Evolutionary conservation across 768 basidiomycete genomes (phyloP), one percentile per base, ranked within the genome.

Genomic region (Tricholoma furcatifolium): DNA sequence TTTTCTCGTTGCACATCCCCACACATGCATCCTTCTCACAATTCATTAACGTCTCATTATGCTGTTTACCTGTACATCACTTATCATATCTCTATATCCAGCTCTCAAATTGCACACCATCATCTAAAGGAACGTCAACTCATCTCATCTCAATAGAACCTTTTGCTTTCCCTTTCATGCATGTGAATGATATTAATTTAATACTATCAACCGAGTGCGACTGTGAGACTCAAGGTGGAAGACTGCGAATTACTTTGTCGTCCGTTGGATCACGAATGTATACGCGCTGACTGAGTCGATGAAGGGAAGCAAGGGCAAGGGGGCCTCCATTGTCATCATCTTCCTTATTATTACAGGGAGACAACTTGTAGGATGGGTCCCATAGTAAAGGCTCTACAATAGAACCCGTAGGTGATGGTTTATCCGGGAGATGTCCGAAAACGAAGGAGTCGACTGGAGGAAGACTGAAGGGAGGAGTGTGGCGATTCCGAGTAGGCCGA

Each of bases 251-350:
- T 35, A 79, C 76, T 54, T 74, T 76, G 58, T 88, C 87, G 65
- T 89, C 87, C 24, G 74, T 60, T 21, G 81, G 82, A 50, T 84
- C 75, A 51, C 87, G 77, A 44, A 77, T 73, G 50, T 84, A 87
- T 6, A 80, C 77, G 57, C 64, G 70, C 18, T 83, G 76, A 41
- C 73, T 75, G 50, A 87, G 70, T 17, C 78, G 69, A 48, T 78
- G 70, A 44, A 89, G 72, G 12, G 87, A 85, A 6, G 81, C 83
- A 14, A 88, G 83, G 7, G 78, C 83, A 23, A 88, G 75, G 53
- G 64, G 50, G 20, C 62, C 64, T 18, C 64, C 67, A 57, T 67
- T 60, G 47, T 63, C 58, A 11, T 54, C 55, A 15, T 62, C 63
- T 24, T 44, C 43, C 23, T 45, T 54, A 14, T 18, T 42, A 6